These are phyloP conservation scores for Saccharomyces cerevisiae DNA, from an alignment of 805 yeast species.

Conservation along the genomic window DNA sequence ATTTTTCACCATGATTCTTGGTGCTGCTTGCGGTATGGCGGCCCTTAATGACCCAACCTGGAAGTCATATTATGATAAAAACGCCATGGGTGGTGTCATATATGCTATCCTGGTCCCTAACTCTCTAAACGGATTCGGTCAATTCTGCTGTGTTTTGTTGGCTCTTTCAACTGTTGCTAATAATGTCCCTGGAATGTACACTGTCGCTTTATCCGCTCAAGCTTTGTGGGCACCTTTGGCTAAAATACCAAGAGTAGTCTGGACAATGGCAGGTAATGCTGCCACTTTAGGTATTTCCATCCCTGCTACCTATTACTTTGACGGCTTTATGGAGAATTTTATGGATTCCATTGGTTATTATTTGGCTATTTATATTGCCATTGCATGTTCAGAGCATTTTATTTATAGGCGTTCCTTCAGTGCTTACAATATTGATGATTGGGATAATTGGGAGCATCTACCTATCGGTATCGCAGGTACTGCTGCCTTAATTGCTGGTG, in stretches of 20 bases:
- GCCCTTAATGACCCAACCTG: conserved; percentile 39
- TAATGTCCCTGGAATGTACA: conserved; percentile 89
- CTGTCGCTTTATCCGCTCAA: conserved; percentile 79
- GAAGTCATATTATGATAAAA: conserved; percentile 40
- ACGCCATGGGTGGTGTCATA: conserved; percentile 73
- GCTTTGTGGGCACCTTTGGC: conserved; percentile 67
- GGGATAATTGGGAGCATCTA: conserved; percentile 45
- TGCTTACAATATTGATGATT: conserved; percentile 56
- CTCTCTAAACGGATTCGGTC: conserved; percentile 79
- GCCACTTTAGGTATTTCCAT: conserved; percentile 77
- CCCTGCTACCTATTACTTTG: conserved; percentile 74
- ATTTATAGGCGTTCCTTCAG: conserved; percentile 56
- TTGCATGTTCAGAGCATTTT: conserved; percentile 70
- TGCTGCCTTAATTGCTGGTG: conserved; percentile 73
- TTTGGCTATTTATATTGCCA: conserved; percentile 74
- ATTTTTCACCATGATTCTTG: conserved; percentile 63
- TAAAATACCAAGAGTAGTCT: conserved; percentile 68
- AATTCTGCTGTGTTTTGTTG: conserved; percentile 75
- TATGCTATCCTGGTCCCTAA: conserved; percentile 68
- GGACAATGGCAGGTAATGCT: conserved; percentile 72
- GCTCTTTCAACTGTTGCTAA: conserved; percentile 83
- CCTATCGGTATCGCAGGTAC: conserved; percentile 76
- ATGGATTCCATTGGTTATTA: conserved; percentile 90
- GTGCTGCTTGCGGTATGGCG: conserved; percentile 80
- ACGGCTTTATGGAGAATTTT: conserved; percentile 65